Evolutionary conservation across 345 rosid species (phyloP), one percentile per base, ranked within the genome.

Genomic region (Toxicodendron radicans): DNA sequence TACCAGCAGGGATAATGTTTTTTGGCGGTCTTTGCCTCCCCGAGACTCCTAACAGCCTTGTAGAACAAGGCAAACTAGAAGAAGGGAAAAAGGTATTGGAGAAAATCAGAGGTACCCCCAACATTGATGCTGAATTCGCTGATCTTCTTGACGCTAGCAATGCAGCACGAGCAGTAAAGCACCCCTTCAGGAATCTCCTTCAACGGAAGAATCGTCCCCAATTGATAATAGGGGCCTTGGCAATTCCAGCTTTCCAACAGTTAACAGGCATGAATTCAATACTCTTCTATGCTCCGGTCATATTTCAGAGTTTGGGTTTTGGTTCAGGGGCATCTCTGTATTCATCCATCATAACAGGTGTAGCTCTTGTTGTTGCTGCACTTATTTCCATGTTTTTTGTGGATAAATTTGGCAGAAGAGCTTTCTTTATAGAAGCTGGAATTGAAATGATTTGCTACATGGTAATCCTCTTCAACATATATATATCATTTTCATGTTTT

Each of bases 211-310:
- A 91, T 69, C 82, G 89, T 20, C 95, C 97, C 3, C 95, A 91
- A 66, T 68, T 93, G 78, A 68, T 90, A 12, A 82, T 88, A 10
- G 97, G 97, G 49, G 93, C 95, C 3, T 35, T 91, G 8, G 97
- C 89, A 14, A 85, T 90, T 52, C 95, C 98, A 0, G 92, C 92
- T 35, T 93, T 91, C 68, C 98, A 91, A 66, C 93, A 93, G 70
- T 83, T 93, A 53, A 93, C 97, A 0, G 97, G 94, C 24, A 93
- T 86, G 88, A 91, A 91, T 79, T 91, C 95, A 11, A 91, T 93
- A 64, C 85, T 93, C 66, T 93, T 91, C 78, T 93, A 93, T 68
- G 95, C 95, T 64, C 97, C 95, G 0, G 93, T 91, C 68, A 83
- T 94, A 77, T 92, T 90, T 68, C 98, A 94, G 75, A 94, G 89